These are phyloP conservation scores for Pseudocohnilembus persalinus DNA, from an alignment of 169 alveolate species.

Conservation along the genomic window DNA sequence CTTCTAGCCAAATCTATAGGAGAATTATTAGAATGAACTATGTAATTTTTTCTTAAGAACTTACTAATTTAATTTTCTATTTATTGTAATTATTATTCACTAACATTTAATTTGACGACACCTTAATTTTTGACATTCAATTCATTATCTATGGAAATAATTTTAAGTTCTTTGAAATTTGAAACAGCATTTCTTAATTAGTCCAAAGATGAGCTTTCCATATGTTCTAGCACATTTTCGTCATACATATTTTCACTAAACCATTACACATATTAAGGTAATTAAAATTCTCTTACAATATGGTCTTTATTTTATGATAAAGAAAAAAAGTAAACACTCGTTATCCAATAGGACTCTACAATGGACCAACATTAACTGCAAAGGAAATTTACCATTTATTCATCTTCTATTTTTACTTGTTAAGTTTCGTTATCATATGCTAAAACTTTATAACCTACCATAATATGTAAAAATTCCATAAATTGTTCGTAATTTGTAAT, in stretches of 20 bases:
- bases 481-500: constrained; percentile 39
- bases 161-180: constrained; percentile 42
- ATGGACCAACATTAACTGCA: constrained; percentile 69
- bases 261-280: constrained; percentile 58
- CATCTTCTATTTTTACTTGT: constrained; percentile 36
- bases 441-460: constrained; percentile 46
- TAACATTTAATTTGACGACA: background rate
- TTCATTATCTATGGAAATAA: constrained; percentile 3
- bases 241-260: constrained; percentile 67
- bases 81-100: background rate
- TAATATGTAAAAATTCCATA: constrained; percentile 17
- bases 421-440: constrained; percentile 26
- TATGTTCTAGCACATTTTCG: constrained; percentile 54
- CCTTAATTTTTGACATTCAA: background rate
- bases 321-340: constrained; percentile 49
- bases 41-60: background rate
- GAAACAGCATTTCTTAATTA: constrained; percentile 67
- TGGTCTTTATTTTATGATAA: constrained; percentile 36
- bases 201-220: constrained; percentile 70
- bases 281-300: constrained; percentile 18
- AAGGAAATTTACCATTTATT: constrained; percentile 38
- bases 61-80: background rate
- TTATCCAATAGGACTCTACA: constrained; percentile 73
- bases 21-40: background rate
- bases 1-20: background rate